A percentile compares a stretch with the other conserved stretches of the same genome.
Conservation (phyloP, 208 protist species). For the Porcisia deanei region DNA sequence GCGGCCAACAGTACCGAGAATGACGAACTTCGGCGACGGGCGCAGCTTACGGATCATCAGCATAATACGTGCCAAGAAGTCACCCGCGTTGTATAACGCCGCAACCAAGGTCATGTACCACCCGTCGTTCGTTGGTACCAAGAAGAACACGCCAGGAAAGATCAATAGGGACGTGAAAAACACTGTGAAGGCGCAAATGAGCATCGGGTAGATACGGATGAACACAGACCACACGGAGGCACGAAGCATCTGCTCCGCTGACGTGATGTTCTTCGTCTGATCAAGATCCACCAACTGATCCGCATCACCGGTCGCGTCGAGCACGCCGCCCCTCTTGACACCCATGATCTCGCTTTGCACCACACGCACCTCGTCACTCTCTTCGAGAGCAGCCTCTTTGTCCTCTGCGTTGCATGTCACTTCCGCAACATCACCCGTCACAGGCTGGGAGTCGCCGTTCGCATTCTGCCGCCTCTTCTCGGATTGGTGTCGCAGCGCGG, state of each 20-base stretch:
- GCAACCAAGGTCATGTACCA: slow-evolving; percentile 73
- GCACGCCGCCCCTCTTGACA: slow-evolving; percentile 32
- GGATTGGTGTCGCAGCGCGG: slow-evolving; percentile 1
- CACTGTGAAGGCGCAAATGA: slow-evolving; percentile 56
- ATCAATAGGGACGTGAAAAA: slow-evolving; percentile 65
- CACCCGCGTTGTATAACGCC: slow-evolving; percentile 61
- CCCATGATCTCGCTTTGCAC: slow-evolving; percentile 14
- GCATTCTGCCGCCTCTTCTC: slow-evolving; percentile 1
- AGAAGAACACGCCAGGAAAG: slow-evolving; percentile 76
- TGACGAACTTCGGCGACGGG: slow-evolving; percentile 45
- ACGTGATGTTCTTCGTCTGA: slow-evolving; percentile 56
- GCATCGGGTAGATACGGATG: slow-evolving; percentile 69
- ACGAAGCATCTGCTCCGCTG: slow-evolving; percentile 63
- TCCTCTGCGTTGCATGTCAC: slow-evolving; percentile 15
- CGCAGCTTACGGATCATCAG: slow-evolving; percentile 44
- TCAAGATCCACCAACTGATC: slow-evolving; percentile 60
- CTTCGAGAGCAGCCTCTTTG: slow-evolving; percentile 29
- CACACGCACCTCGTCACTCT: slow-evolving; percentile 35
- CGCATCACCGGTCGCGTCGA: slow-evolving; percentile 44
- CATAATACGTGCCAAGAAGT: slow-evolving; percentile 53
- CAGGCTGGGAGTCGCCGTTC: slow-evolving; percentile 11
- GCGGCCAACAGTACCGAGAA: slow-evolving; percentile 46
- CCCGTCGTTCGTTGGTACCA: slow-evolving; percentile 27
- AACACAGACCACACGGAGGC: slow-evolving; percentile 41
- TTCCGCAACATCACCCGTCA: slow-evolving; percentile 20